These are phyloP conservation scores for Paxillus involutus DNA, from an alignment of 768 basidiomycete genomes.

Conservation along the genomic window DNA sequence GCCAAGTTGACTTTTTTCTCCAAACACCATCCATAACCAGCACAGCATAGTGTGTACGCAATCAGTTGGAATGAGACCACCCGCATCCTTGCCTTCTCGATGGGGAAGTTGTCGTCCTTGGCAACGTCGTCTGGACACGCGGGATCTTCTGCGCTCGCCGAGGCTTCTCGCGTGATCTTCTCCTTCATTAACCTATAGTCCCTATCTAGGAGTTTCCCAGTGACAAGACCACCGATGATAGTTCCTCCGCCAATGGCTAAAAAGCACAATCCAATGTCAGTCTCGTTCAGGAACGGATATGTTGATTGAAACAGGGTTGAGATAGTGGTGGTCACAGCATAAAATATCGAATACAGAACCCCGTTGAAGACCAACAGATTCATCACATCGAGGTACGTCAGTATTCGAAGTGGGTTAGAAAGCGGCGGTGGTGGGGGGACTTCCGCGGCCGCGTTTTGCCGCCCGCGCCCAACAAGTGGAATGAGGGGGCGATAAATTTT, in stretches of 20 bases:
- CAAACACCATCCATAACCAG: slow-evolving; percentile 65
- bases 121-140: slow-evolving; percentile 19
- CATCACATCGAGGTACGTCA: slow-evolving; percentile 38
- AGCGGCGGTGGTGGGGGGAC: slow-evolving; percentile 21
- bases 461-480: slow-evolving; percentile 23
- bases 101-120: slow-evolving; percentile 48
- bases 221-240: slow-evolving; percentile 54
- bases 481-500: slow-evolving; percentile 28
- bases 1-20: slow-evolving; percentile 48
- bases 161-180: slow-evolving; percentile 10
- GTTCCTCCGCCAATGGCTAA: slow-evolving; percentile 75
- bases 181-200: slow-evolving; percentile 52
- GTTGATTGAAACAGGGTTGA: slow-evolving; percentile 49
- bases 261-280: slow-evolving; percentile 73
- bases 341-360: slow-evolving; percentile 52
- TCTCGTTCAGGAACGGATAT: slow-evolving; percentile 50
- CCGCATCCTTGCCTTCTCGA: slow-evolving; percentile 59
- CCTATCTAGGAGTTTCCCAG: slow-evolving; percentile 63
- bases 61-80: slow-evolving; percentile 41
- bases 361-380: slow-evolving; percentile 51
- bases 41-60: slow-evolving; percentile 39
- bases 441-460: slow-evolving; percentile 4
- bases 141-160: slow-evolving; percentile 21
- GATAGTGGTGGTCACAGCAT: slow-evolving; percentile 43
- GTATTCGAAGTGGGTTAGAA: slow-evolving; percentile 38